phyloP scores from a whole-genome alignment of 306 rosid species.

The Cucurbita argyrosperma region DNA sequence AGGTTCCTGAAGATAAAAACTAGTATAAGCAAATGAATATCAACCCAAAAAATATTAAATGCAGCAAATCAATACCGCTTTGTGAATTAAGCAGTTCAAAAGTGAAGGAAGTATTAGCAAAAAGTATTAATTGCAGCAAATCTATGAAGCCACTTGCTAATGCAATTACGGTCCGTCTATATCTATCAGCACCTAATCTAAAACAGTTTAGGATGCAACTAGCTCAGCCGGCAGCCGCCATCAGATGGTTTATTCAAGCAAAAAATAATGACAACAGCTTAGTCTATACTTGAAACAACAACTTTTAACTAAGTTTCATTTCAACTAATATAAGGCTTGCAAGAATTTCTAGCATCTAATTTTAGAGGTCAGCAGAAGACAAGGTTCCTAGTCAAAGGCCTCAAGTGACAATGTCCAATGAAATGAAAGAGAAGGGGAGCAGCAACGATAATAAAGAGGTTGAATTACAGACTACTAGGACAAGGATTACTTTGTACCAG shows the following conservation, averaged over 20 bases:
- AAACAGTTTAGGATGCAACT: not conserved
- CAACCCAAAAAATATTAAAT: not conserved
- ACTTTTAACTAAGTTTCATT: not conserved
- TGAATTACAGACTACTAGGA: not conserved
- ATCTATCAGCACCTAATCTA: not conserved
- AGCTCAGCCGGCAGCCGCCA: not conserved
- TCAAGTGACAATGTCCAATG: not conserved
- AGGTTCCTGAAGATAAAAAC: constrained; percentile 49
- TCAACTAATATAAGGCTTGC: not conserved
- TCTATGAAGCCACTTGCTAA: not conserved
- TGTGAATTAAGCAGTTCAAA: not conserved
- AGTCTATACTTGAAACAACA: not conserved
- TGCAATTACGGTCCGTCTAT: not conserved
- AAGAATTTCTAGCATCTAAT: not conserved
- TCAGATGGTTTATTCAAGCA: not conserved
- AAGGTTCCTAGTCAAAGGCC: not conserved
- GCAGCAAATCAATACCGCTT: not conserved
- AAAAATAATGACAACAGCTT: not conserved
- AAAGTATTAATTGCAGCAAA: no score
- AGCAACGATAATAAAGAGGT: not conserved
- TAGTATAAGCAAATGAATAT: not conserved
- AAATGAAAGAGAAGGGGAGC: not conserved
- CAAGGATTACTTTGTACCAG: not conserved
- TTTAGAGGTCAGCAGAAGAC: not conserved
- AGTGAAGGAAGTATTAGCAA: not conserved